phyloP scores from a whole-genome alignment of 1,139 yeast species.

The Schizosaccharomyces versatilis region DNA sequence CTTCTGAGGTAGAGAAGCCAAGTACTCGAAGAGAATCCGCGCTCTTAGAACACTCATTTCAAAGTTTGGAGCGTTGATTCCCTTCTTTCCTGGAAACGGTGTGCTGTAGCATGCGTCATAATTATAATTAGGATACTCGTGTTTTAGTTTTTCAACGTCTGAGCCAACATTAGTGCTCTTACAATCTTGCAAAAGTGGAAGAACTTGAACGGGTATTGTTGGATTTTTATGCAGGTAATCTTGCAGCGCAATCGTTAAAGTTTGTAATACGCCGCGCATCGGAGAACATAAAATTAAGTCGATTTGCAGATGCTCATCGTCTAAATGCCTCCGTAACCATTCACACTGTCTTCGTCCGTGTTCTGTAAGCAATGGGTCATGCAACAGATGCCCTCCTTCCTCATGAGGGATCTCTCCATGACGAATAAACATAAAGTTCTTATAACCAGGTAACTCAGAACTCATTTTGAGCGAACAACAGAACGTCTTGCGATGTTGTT shows the following conservation, averaged over 20 bases:
- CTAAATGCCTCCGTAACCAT: neutral
- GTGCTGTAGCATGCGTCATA: neutral
- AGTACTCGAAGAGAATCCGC: neutral
- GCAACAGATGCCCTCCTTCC: neutral
- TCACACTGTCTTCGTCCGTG: neutral
- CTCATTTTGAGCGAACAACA: no score
- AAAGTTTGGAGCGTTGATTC: neutral
- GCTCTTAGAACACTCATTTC: neutral
- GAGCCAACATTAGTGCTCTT: neutral
- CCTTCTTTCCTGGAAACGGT: neutral
- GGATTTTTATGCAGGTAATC: neutral
- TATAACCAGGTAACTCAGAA: constrained; percentile 6
- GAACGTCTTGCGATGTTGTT: no score
- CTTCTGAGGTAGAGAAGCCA: neutral
- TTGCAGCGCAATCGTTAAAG: neutral
- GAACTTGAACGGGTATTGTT: neutral
- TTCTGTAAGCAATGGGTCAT: neutral
- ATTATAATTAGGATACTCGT: neutral
- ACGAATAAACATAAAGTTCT: neutral
- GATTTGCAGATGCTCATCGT: neutral
- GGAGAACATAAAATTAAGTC: neutral
- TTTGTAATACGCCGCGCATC: neutral
- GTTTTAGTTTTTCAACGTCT: neutral
- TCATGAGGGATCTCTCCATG: neutral
- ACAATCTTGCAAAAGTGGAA: neutral